Conservation (phyloP, 306 rosid genomes). For the Dalbergia cultrata region DNA sequence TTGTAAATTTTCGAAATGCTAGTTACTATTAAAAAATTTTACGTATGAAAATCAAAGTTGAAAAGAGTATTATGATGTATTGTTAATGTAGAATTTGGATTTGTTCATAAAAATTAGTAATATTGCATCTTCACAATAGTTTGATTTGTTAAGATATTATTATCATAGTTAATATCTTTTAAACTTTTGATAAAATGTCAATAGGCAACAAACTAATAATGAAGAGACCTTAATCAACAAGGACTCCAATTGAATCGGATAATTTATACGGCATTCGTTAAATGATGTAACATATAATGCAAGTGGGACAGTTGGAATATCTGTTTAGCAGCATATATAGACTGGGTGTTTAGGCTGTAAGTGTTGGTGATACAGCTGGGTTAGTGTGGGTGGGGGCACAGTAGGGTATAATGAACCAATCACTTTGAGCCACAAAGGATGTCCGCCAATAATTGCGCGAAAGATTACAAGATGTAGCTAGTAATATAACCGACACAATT, state of each 20-base stretch:
- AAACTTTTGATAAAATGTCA: not conserved
- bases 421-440: constrained; percentile 44
- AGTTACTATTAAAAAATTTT: no score
- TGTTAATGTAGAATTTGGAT: no score
- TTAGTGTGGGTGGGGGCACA: constrained; percentile 35
- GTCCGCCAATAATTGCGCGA: constrained; percentile 44
- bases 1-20: no score
- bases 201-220: not conserved
- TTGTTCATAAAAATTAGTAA: no score
- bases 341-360: not conserved
- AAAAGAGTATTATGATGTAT: no score
- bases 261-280: not conserved
- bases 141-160: not conserved
- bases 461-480: not conserved
- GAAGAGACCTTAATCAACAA: not conserved
- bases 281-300: not conserved
- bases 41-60: no score
- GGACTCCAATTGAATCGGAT: not conserved
- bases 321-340: not conserved
- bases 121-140: not conserved
- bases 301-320: not conserved
- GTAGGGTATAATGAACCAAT: constrained; percentile 47
- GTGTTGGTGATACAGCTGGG: constrained; percentile 58
- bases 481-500: constrained; percentile 13
- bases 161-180: not conserved